A percentile compares a stretch with the other conserved stretches of the same genome.
These are phyloP conservation scores for Marsdenia floribunda DNA, from an alignment of 257 asterid genomes.

Conservation along the genomic window DNA sequence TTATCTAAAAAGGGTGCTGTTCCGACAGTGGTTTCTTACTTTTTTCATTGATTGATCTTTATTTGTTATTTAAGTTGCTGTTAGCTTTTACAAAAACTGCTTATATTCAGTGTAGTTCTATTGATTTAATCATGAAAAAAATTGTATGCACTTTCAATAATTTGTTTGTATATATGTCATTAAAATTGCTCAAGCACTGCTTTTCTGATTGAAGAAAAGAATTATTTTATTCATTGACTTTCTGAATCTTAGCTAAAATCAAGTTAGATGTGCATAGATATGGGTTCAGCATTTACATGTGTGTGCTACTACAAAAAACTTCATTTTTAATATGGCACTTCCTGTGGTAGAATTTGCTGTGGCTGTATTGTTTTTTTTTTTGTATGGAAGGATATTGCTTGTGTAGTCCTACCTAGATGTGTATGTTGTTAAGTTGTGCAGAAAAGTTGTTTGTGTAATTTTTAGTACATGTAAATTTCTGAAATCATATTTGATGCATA, in stretches of 20 bases:
- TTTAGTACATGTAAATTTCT: not conserved
- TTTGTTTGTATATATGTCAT: not conserved
- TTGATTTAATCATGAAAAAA: not conserved
- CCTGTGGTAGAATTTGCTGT: not conserved
- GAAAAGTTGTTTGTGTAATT: not conserved
- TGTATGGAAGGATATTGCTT: not conserved
- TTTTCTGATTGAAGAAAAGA: not conserved
- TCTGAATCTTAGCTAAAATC: not conserved
- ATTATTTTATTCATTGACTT: not conserved
- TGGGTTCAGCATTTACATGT: not conserved
- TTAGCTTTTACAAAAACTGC: not conserved
- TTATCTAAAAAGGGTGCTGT: not conserved
- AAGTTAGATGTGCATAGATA: not conserved
- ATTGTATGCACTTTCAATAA: not conserved
- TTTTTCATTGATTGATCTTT: not conserved
- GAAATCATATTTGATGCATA: not conserved
- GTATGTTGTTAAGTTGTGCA: not conserved
- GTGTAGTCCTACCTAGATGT: not conserved
- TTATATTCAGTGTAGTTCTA: not conserved
- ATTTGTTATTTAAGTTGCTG: not conserved
- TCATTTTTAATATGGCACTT: not conserved
- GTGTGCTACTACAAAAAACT: not conserved
- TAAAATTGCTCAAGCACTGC: too few relatives aligned
- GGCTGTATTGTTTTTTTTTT: not conserved
- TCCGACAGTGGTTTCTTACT: not conserved